Evolutionary conservation across 768 basidiomycete genomes (phyloP).

Genomic region (Tulasnella sp.): DNA sequence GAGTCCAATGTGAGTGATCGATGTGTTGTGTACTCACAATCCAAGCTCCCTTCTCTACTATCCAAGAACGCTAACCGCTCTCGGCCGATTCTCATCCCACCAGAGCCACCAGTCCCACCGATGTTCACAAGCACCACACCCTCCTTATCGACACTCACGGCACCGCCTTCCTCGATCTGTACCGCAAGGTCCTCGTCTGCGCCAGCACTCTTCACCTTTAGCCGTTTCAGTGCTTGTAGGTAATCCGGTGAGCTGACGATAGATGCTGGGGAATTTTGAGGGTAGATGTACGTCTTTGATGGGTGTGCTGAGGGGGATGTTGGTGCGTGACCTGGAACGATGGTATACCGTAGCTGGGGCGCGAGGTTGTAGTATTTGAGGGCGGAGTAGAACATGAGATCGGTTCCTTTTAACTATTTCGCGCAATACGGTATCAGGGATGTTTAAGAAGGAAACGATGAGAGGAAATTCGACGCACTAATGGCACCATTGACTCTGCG

Average conservation of each 20-base stretch:
- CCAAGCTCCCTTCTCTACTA: conserved; percentile 6
- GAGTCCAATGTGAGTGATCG: background rate
- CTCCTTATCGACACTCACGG: conserved; percentile 10
- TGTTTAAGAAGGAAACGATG: background rate
- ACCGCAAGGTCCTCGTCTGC: conserved; percentile 10
- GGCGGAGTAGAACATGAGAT: conserved; percentile 64
- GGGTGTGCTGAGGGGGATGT: no score
- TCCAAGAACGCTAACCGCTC: conserved; percentile 15
- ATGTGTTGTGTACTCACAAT: conserved; percentile 12
- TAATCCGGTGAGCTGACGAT: conserved; percentile 6
- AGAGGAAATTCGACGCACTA: conserved; percentile 36
- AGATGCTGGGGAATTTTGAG: conserved; percentile 34
- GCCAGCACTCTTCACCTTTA: conserved; percentile 10
- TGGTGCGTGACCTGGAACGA: conserved; percentile 39
- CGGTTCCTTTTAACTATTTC: conserved; percentile 61
- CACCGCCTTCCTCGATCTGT: conserved; percentile 16
- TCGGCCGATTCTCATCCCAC: conserved; percentile 1
- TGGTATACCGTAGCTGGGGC: conserved; percentile 70
- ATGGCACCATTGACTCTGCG: conserved; percentile 60
- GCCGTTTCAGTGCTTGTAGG: conserved; percentile 4
- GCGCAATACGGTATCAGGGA: background rate
- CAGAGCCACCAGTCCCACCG: background rate
- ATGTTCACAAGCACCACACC: conserved; percentile 3
- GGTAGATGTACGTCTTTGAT: conserved; percentile 50
- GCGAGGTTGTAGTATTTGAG: conserved; percentile 64